phyloP scores from a whole-genome alignment of 805 yeast genomes.

The Kodamaea neixiangensis region DNA sequence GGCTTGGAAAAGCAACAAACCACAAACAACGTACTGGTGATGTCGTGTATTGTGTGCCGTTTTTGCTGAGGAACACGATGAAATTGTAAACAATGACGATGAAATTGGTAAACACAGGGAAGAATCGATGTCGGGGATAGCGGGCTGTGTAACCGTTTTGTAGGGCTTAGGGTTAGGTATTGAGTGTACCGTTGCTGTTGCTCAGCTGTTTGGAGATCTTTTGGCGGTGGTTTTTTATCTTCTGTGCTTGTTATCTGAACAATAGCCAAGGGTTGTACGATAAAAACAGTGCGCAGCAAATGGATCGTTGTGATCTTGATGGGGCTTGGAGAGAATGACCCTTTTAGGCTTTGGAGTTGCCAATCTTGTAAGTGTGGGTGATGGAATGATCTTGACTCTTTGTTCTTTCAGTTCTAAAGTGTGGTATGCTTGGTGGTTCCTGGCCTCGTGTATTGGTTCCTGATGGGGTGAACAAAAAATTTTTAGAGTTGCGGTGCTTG shows the following conservation, averaged over 20 bases:
- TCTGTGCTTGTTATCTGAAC: not conserved
- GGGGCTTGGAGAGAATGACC: too few species aligned
- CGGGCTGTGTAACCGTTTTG: not conserved
- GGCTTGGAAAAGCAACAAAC: not conserved
- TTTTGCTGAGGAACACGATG: not conserved
- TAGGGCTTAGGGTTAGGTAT: not conserved
- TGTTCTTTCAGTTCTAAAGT: not conserved
- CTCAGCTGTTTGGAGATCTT: not conserved
- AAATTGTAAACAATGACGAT: not conserved
- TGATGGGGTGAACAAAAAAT: not conserved
- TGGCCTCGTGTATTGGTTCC: not conserved
- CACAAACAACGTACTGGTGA: not conserved
- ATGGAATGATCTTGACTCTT: not conserved
- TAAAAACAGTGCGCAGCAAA: not conserved
- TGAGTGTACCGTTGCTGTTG: too few species aligned
- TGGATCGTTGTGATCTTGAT: too few species aligned
- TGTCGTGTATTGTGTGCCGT: not conserved
- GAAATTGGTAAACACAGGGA: not conserved
- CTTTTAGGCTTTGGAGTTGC: not conserved
- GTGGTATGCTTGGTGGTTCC: not conserved
- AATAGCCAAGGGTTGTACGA: not conserved
- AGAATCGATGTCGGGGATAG: not conserved
- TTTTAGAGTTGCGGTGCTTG: not conserved
- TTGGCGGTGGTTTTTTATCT: not conserved
- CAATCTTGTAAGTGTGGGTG: not conserved